Conservation (phyloP, 2,329 filamentous ascomycete species). For the Trichoderma endophyticum region DNA sequence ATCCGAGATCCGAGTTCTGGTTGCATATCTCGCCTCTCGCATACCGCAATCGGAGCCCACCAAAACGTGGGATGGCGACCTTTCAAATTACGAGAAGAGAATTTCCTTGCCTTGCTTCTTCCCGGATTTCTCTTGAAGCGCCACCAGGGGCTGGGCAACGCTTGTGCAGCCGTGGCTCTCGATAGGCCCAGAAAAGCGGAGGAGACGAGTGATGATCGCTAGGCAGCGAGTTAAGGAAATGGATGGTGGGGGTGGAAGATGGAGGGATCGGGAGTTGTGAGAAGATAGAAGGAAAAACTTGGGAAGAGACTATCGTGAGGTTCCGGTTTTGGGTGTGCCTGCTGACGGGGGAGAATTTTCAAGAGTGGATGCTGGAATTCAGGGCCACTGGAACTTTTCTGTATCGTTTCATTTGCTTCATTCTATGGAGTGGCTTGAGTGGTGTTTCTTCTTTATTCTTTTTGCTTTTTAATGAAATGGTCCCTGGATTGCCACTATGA, state of each 20-base stretch:
- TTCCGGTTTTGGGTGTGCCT: not conserved
- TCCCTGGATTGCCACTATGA: not conserved
- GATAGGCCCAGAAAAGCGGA: slow-evolving; percentile 13
- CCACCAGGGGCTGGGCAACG: not conserved
- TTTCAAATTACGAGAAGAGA: slow-evolving; percentile 2
- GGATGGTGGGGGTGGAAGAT: not conserved
- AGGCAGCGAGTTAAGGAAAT: slow-evolving; percentile 2
- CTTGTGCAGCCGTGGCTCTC: not conserved
- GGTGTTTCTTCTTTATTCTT: not conserved
- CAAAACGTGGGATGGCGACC: not conserved
- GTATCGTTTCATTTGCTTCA: not conserved
- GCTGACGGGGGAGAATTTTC: slow-evolving; percentile 7
- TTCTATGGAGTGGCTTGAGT: not conserved
- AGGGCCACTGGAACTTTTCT: not conserved
- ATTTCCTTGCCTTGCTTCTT: not conserved
- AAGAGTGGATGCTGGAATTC: slow-evolving; percentile 4
- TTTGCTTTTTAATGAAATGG: not conserved
- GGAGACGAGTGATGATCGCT: not conserved
- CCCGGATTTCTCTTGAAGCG: not conserved
- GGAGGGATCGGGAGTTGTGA: not conserved
- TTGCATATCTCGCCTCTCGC: not conserved
- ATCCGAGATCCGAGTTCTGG: not conserved
- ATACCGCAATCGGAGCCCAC: slow-evolving; percentile 9
- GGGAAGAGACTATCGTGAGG: slow-evolving; percentile 10
- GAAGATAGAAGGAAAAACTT: not conserved